Evolutionary conservation across 768 basidiomycete genomes (phyloP), one percentile per base, ranked within the genome.

Genomic region (Gloeostereum incarnatum): DNA sequence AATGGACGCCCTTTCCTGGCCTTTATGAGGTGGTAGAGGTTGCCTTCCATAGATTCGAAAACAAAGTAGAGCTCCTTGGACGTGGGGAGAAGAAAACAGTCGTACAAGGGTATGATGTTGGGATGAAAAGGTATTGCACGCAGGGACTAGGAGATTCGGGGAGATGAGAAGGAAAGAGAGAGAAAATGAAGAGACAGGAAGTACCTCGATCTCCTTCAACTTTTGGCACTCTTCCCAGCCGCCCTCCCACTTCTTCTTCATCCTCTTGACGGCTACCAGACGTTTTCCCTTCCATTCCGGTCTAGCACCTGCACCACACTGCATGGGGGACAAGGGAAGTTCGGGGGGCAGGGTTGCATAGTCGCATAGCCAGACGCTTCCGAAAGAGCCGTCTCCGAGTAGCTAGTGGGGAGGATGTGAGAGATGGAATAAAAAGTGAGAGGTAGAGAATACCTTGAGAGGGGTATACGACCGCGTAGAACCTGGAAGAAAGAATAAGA

Each of bases 1-100:
- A 99, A 78, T 5, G 91, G 79, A 45, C 93, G 81, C 43, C 93
- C 92, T 62, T 89, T 90, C 44, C 96, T 82, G 33, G 92, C 79
- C 65, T 94, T 97, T 62, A 97, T 94, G 65, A 99, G 86, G 58
- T 99, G 96, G 63, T 94, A 99, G 34, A 99, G 78, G 62, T 99
- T 98, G 53, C 96, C 96, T 61, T 99, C 96, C 96, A 99, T 98
- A 53, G 92, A 93, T 63, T 99, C 96, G 61, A 99, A 99, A 33
- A 98, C 94, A 54, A 98, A 98, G 61, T 98, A 96, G 50, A 99
- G 87, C 61, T 99, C 93, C 60, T 89, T 90, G 44, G 89, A 75
- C 49, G 81, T 76, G 4, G 96, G 96, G n/a, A 92, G 78, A 49
- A 99, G 86, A 68, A 98, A 99, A 54, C 90, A 93, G 62, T 99